phyloP scores from a whole-genome alignment of 2,329 filamentous ascomycete genomes.

The Penicillium occitanis region DNA sequence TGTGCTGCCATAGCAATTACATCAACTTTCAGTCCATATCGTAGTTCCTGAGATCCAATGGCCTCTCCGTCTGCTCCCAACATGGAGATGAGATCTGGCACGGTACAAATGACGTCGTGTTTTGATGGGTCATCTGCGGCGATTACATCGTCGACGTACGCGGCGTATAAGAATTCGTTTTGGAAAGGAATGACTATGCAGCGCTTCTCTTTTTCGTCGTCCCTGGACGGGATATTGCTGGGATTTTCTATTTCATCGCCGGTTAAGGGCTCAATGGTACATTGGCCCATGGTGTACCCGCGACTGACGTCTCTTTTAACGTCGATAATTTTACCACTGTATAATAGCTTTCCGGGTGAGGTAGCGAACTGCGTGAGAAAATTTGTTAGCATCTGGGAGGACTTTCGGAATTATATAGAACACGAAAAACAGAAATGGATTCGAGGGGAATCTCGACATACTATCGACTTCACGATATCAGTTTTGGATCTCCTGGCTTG shows the following conservation, averaged over 20 bases:
- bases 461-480: slow-evolving; percentile 45
- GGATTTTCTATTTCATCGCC: slow-evolving; percentile 26
- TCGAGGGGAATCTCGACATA: slow-evolving; percentile 25
- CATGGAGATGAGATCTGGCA: slow-evolving; percentile 41
- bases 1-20: slow-evolving; percentile 54
- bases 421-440: background rate
- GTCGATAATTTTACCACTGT: slow-evolving; percentile 49
- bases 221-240: background rate
- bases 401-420: background rate
- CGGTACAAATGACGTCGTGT: slow-evolving; percentile 30
- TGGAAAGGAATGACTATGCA: slow-evolving; percentile 29
- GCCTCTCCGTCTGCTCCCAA: slow-evolving; percentile 50
- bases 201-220: slow-evolving; percentile 13
- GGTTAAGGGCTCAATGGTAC: slow-evolving; percentile 31
- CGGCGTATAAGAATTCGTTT: slow-evolving; percentile 34
- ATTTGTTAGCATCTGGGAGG: slow-evolving; percentile 16
- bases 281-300: slow-evolving; percentile 42
- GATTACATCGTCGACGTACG: slow-evolving; percentile 22
- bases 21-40: slow-evolving; percentile 53
- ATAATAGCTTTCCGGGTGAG: slow-evolving; percentile 39
- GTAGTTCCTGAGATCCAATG: slow-evolving; percentile 52
- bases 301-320: slow-evolving; percentile 41
- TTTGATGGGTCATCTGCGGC: slow-evolving; percentile 19
- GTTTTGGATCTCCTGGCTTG: slow-evolving; percentile 29
- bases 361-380: slow-evolving; percentile 28